Percentiles rank a stretch among this genome's conserved stretches.
phyloP scores from a whole-genome alignment of 2,329 filamentous ascomycete species.

The Thielaviopsis populi region DNA sequence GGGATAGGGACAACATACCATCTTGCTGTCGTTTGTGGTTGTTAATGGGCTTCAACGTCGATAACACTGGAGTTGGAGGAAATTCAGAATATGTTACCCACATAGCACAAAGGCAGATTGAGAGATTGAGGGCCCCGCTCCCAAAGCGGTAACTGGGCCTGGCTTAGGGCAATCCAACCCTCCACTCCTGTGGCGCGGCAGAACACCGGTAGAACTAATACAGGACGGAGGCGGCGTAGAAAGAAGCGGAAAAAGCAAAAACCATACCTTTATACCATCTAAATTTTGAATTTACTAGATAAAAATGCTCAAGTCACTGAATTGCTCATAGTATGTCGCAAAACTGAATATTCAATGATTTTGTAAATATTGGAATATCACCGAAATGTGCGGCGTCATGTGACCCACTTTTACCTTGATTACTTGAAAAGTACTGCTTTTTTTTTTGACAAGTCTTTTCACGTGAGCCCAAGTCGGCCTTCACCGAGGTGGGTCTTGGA shows the following conservation, averaged over 20 bases:
- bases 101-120: constrained; percentile 15
- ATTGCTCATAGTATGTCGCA: neutral
- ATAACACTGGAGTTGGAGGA: constrained; percentile 17
- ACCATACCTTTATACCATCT: neutral
- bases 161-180: constrained; percentile 17
- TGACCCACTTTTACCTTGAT: constrained; percentile 2
- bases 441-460: neutral
- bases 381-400: constrained; percentile 13
- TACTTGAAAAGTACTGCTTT: neutral
- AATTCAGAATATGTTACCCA: constrained; percentile 18
- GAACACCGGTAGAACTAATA: constrained; percentile 9
- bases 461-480: constrained; percentile 14
- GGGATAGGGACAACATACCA: constrained; percentile 17
- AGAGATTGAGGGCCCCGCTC: constrained; percentile 16
- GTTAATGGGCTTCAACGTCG: constrained; percentile 17
- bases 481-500: constrained; percentile 10
- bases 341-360: neutral
- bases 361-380: neutral
- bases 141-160: constrained; percentile 14
- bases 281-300: neutral
- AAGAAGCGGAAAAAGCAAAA: neutral
- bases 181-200: constrained; percentile 15
- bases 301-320: neutral
- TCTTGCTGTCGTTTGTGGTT: constrained; percentile 18
- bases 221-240: neutral